These are phyloP conservation scores for Blakeslea trispora DNA, from an alignment of 371 early-diverging fungal genomes.

Conservation along the genomic window DNA sequence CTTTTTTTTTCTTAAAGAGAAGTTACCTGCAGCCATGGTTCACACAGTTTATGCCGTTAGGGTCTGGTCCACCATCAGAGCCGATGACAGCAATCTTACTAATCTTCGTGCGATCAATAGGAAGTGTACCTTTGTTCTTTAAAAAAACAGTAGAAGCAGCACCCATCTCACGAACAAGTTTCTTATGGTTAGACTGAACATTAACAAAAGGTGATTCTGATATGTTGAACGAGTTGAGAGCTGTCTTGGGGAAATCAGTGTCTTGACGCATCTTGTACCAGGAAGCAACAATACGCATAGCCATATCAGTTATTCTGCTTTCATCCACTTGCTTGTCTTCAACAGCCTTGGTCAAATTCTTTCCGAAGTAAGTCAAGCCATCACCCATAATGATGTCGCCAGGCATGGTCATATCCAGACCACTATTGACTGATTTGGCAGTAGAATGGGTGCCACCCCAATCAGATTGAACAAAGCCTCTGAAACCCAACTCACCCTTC, in stretches of 20 bases:
- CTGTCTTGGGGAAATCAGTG: constrained; percentile 41
- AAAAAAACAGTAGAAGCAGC: constrained; percentile 57
- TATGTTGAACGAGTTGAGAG: constrained; percentile 29
- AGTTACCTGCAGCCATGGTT: constrained; percentile 27
- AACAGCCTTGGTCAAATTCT: constrained; percentile 37
- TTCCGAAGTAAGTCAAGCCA: constrained; percentile 35
- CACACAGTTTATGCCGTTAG: constrained; percentile 30
- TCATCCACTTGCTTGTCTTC: constrained; percentile 28
- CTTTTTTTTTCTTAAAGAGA: too few species aligned
- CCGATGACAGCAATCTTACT: constrained; percentile 52
- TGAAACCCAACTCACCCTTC: constrained; percentile 54
- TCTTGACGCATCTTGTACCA: constrained; percentile 53
- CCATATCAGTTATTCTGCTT: constrained; percentile 56
- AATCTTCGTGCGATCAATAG: constrained; percentile 28
- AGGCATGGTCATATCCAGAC: constrained; percentile 68
- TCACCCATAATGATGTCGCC: constrained; percentile 34
- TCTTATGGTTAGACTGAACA: constrained; percentile 44
- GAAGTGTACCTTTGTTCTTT: constrained; percentile 43
- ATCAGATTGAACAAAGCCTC: constrained; percentile 44
- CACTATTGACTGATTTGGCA: constrained; percentile 37
- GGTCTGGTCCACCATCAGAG: constrained; percentile 40
- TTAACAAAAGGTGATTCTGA: constrained; percentile 28
- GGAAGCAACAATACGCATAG: constrained; percentile 55
- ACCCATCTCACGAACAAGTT: constrained; percentile 43
- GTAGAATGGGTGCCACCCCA: constrained; percentile 40